Evolutionary conservation across 768 basidiomycete genomes (phyloP).

Genomic region (Hypsizygus marmoreus): DNA sequence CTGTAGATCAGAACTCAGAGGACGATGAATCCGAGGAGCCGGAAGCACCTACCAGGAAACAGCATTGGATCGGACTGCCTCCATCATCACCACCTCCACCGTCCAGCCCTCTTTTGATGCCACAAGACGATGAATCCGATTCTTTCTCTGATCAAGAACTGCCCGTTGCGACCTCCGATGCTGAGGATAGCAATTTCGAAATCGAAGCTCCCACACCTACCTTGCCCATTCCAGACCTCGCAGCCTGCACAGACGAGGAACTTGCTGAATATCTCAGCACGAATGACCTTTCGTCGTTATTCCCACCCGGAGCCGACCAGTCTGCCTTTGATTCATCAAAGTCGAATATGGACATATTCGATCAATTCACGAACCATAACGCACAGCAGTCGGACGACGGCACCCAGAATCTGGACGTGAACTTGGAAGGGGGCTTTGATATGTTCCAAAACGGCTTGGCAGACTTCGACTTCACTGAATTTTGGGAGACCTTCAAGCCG

Average conservation of each 20-base stretch:
- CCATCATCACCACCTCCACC: conserved; percentile 65
- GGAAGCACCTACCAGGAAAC: conserved; percentile 29
- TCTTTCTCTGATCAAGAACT: conserved; percentile 36
- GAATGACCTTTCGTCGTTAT: conserved; percentile 27
- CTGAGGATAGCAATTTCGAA: conserved; percentile 29
- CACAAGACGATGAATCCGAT: conserved; percentile 33
- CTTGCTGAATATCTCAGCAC: conserved; percentile 17
- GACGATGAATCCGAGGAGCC: conserved; percentile 20
- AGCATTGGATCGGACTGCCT: conserved; percentile 56
- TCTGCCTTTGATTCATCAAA: conserved; percentile 17
- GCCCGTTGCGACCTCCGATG: conserved; percentile 41
- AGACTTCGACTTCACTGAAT: conserved; percentile 52
- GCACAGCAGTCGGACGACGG: conserved; percentile 29
- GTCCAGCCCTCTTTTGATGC: conserved; percentile 49
- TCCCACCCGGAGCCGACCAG: conserved; percentile 15
- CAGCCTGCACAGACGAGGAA: conserved; percentile 28
- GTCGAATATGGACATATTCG: conserved; percentile 32
- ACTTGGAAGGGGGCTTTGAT: conserved; percentile 27
- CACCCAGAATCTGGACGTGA: conserved; percentile 23
- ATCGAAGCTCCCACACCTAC: conserved; percentile 22
- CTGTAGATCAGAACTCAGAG: conserved; percentile 19
- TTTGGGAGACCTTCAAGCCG: conserved; percentile 60
- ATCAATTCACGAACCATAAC: conserved; percentile 40
- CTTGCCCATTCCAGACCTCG: conserved; percentile 18
- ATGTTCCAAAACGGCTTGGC: conserved; percentile 32